Evolutionary conservation across 2,329 filamentous ascomycete genomes (phyloP).

Genomic region (Chaetomiaceae sp.): DNA sequence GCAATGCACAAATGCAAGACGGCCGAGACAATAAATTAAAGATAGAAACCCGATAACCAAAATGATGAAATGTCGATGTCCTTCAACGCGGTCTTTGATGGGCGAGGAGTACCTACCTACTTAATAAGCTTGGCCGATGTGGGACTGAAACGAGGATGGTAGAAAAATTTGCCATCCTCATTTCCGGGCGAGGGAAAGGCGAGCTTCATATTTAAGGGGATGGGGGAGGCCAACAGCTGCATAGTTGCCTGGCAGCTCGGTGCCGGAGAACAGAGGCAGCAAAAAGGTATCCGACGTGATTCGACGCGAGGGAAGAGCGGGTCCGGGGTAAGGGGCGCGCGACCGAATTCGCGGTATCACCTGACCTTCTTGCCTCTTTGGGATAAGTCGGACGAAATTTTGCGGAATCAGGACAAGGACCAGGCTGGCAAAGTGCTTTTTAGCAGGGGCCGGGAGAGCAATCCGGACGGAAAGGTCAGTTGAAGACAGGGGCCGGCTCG

Average conservation of each 20-base stretch:
- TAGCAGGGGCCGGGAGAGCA: conserved; percentile 16
- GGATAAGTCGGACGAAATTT: conserved; percentile 5
- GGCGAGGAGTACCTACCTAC: conserved; percentile 7
- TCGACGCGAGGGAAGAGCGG: conserved; percentile 20
- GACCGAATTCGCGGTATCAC: conserved; percentile 21
- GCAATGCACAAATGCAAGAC: background rate
- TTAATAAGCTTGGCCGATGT: conserved; percentile 12
- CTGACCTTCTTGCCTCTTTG: conserved; percentile 18
- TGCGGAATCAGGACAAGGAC: conserved; percentile 3
- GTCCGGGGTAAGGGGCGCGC: conserved; percentile 10
- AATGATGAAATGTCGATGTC: conserved; percentile 7
- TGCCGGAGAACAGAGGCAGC: conserved; percentile 15
- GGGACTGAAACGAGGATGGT: conserved; percentile 12
- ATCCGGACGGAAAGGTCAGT: conserved; percentile 14
- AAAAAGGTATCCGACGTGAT: conserved; percentile 12
- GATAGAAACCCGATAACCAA: conserved; percentile 4
- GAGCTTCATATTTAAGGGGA: conserved; percentile 19
- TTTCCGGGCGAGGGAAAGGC: conserved; percentile 11
- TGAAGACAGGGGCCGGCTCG: conserved; percentile 5
- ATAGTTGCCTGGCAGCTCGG: conserved; percentile 23
- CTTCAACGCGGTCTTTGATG: conserved; percentile 3
- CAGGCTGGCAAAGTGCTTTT: conserved; percentile 1
- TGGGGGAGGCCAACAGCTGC: conserved; percentile 16
- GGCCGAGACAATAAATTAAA: background rate
- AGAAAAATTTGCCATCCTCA: conserved; percentile 15